A percentile compares a stretch with the other conserved stretches of the same genome.
phyloP scores from a whole-genome alignment of 805 yeast genomes.

The Saccharomyces eubayanus region DNA sequence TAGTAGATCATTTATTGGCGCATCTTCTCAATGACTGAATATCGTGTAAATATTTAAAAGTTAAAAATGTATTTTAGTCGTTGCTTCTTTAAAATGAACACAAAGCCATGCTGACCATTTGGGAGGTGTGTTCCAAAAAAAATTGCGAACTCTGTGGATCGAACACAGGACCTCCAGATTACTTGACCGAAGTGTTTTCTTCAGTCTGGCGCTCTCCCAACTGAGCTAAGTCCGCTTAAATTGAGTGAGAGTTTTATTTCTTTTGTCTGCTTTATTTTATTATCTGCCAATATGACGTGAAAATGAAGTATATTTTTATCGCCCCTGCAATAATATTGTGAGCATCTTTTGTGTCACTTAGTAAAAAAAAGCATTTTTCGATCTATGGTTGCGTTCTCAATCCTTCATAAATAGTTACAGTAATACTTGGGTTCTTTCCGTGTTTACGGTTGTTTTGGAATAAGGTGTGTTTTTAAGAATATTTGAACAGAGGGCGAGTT shows the following conservation, averaged over 20 bases:
- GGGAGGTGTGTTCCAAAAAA: constrained; percentile 10
- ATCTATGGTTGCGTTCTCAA: background rate
- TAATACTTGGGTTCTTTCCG: background rate
- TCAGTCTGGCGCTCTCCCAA: constrained; percentile 41
- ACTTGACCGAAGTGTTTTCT: constrained; percentile 13
- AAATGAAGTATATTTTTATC: too few relatives aligned
- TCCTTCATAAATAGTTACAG: background rate
- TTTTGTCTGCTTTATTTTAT: too few relatives aligned
- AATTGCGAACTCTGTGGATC: constrained; percentile 67
- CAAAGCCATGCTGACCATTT: background rate
- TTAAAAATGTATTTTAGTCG: background rate
- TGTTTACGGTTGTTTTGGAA: background rate
- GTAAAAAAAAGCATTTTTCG: background rate
- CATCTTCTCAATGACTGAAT: background rate
- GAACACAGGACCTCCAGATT: constrained; percentile 78
- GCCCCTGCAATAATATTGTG: too few relatives aligned
- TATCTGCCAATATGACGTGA: too few relatives aligned
- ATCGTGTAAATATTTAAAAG: background rate
- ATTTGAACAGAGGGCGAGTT: background rate
- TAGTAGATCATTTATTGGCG: background rate
- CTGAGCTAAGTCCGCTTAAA: constrained; percentile 36
- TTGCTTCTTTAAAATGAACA: too few relatives aligned
- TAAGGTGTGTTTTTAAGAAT: background rate
- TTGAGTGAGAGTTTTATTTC: background rate
- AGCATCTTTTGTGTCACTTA: too few relatives aligned